Conservation (phyloP, 192 early-diverging fungal genomes). For the Umbelopsis ramanniana region DNA sequence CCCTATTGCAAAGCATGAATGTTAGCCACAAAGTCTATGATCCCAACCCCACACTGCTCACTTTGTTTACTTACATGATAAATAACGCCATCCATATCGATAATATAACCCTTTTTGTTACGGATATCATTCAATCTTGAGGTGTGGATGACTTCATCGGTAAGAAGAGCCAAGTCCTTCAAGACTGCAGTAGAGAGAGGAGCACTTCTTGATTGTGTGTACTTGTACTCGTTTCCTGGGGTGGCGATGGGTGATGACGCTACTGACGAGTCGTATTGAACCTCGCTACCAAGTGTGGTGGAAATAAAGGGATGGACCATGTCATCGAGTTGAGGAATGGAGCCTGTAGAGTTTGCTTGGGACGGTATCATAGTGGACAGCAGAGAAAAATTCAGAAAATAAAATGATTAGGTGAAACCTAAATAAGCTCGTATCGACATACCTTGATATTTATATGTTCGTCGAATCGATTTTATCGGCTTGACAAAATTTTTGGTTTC, state of each 20-base stretch:
- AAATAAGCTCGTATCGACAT: neutral
- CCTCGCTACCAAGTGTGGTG: neutral
- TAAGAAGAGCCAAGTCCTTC: slow-evolving; percentile 19
- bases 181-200: neutral
- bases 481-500: neutral
- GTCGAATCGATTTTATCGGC: neutral
- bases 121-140: slow-evolving; percentile 29
- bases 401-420: neutral
- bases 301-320: neutral
- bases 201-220: neutral
- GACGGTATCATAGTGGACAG: neutral
- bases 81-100: slow-evolving; percentile 63
- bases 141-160: slow-evolving; percentile 18
- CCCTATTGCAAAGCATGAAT: slow-evolving; percentile 17
- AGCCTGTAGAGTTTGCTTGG: neutral
- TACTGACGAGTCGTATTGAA: neutral
- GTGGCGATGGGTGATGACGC: neutral
- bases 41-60: neutral
- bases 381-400: neutral
- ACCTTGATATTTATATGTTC: too few species aligned
- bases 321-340: neutral
- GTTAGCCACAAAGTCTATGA: neutral
- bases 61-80: slow-evolving; percentile 43
- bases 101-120: slow-evolving; percentile 52
- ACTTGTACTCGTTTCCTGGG: slow-evolving; percentile 12